Evolutionary conservation across 2,329 filamentous ascomycete species (phyloP), one percentile per base, ranked within the genome.

Genomic region (Monosporascus sp.): DNA sequence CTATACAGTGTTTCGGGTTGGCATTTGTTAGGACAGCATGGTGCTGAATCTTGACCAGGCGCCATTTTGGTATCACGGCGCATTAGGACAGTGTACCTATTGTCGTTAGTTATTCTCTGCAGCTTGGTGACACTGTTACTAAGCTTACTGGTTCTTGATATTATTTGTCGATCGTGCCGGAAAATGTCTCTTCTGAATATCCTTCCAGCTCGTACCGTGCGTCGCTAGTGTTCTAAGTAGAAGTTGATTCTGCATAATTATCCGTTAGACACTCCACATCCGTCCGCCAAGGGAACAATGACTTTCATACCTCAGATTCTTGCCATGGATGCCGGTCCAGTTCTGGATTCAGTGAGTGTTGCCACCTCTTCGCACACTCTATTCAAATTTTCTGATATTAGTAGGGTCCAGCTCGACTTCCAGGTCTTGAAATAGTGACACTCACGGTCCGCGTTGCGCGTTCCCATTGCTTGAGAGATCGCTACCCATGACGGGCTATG

Each of bases 361-460:
- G 48, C 48, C 48, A 49, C 22, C 48, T 11, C 22, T 49, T 49
- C 5, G 48, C 35, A 25, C 48, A 49, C 38, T 49, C 48, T 35
- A 35, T 49, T 25, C 15, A 8, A 36, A 35, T 20, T 35, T 18
- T 11, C 11, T 36, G 6, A 14, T 35, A 35, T 35, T 35, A 35
- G 31, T 11, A 35, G 31, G 31, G 31, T 35, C 31, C 31, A 14
- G 31, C 31, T 35, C 9, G 11, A 35, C 31, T 35, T 35, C 31
- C 9, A 11, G 9, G 11, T 5, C 31, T 35, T 4, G 31, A 35
- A 35, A 35, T 31, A 31, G 31, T 35, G 18, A 18, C 9, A 38
- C 48, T 41, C 20, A 49, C 48, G 48, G 25, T 49, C 48, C 14
- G 48, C 48, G 22, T 49, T 49, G 18, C 48, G 48, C n/a, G 48